Conservation (phyloP, 2,329 filamentous ascomycete species). For the Diaporthe citriasiana region DNA sequence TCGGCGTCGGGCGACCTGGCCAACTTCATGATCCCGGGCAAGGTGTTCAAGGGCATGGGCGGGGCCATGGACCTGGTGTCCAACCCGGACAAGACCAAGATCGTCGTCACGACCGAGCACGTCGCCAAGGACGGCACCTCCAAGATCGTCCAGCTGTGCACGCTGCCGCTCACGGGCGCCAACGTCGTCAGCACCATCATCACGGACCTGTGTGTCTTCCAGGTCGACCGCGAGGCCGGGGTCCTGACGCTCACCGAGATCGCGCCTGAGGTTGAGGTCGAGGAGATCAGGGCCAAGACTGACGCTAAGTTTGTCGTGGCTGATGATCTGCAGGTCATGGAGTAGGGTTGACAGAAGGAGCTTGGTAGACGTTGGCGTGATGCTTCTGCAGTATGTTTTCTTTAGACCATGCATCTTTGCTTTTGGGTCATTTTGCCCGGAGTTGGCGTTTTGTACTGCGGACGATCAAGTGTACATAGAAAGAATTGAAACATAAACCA, state of each 20-base stretch:
- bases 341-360: slow-evolving; percentile 45
- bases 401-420: neutral
- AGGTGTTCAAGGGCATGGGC: slow-evolving; percentile 90
- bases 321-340: slow-evolving; percentile 65
- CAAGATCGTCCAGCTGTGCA: slow-evolving; percentile 76
- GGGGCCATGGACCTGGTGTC: slow-evolving; percentile 82
- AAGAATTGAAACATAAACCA: neutral
- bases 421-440: neutral
- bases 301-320: slow-evolving; percentile 76
- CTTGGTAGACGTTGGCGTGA: neutral
- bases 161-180: slow-evolving; percentile 75
- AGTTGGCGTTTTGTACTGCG: neutral
- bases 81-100: slow-evolving; percentile 79
- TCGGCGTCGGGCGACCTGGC: slow-evolving; percentile 83
- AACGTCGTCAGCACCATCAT: slow-evolving; percentile 80
- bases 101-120: slow-evolving; percentile 79
- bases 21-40: slow-evolving; percentile 93
- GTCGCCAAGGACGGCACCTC: slow-evolving; percentile 76
- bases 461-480: neutral
- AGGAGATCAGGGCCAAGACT: slow-evolving; percentile 79
- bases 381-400: neutral
- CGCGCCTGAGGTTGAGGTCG: slow-evolving; percentile 76
- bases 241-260: slow-evolving; percentile 78
- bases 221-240: slow-evolving; percentile 74
- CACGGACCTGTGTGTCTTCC: slow-evolving; percentile 81